Conservation (phyloP, 176 grass and related monocot species). For the Poa pratensis region DNA sequence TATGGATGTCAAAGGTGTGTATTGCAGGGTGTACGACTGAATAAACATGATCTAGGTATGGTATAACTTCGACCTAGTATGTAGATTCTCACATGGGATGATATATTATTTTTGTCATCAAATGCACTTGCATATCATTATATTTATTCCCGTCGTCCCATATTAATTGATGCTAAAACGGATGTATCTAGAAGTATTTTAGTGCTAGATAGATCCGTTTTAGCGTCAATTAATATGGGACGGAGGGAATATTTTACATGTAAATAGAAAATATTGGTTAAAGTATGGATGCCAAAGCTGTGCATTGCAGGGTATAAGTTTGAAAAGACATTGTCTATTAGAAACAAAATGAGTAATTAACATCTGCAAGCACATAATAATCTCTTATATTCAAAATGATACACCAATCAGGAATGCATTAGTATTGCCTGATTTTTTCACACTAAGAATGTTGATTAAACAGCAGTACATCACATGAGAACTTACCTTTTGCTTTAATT, state of each 20-base stretch:
- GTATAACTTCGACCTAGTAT: background rate
- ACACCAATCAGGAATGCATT: slow-evolving; percentile 22
- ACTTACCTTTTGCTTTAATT: slow-evolving; percentile 80
- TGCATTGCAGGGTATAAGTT: background rate
- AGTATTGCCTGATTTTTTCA: slow-evolving; percentile 11
- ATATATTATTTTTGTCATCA: background rate
- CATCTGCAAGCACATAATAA: background rate
- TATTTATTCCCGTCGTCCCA: background rate
- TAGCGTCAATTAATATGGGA: too few species aligned
- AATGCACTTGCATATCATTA: background rate
- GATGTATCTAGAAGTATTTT: too few species aligned
- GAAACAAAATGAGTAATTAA: slow-evolving; percentile 10
- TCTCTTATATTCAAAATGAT: background rate
- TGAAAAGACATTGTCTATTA: background rate
- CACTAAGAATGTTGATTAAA: background rate
- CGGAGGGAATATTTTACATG: background rate
- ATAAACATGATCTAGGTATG: background rate
- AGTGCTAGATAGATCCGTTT: too few species aligned
- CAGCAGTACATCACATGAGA: slow-evolving; percentile 13
- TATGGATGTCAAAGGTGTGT: slow-evolving; percentile 27
- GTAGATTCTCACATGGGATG: background rate
- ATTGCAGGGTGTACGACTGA: background rate
- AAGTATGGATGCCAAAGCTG: slow-evolving; percentile 24
- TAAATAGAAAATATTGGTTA: slow-evolving; percentile 11
- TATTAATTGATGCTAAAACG: too few species aligned